Conservation (phyloP, 805 yeast genomes). For the Wickerhamomyces ciferrii region DNA sequence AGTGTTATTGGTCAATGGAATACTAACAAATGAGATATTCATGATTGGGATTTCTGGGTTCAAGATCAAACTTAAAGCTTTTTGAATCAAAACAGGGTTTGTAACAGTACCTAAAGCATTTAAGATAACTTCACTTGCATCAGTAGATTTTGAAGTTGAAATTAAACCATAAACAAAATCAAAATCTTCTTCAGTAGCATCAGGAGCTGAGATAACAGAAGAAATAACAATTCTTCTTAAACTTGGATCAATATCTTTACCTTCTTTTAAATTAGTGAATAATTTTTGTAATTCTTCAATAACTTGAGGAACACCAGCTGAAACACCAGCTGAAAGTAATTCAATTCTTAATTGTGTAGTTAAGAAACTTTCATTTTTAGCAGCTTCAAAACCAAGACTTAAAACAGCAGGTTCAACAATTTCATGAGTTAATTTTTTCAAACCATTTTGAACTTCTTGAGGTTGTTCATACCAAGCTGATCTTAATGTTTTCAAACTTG, state of each 20-base stretch:
- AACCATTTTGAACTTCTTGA: conserved; percentile 35
- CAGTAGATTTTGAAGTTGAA: conserved; percentile 50
- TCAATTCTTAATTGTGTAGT: conserved; percentile 61
- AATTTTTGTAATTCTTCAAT: conserved; percentile 37
- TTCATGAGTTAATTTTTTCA: conserved; percentile 44
- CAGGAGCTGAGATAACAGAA: conserved; percentile 56
- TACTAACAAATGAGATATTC: conserved; percentile 72
- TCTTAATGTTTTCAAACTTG: conserved; percentile 38
- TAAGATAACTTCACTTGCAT: conserved; percentile 65
- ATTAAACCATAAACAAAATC: conserved; percentile 55
- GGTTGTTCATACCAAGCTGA: conserved; percentile 52
- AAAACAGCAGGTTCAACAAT: conserved; percentile 50
- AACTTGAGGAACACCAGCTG: conserved; percentile 42
- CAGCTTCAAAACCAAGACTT: conserved; percentile 57
- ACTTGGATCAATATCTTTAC: conserved; percentile 62
- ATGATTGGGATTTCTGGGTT: conserved; percentile 58
- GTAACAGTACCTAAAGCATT: conserved; percentile 59
- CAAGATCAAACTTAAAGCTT: conserved; percentile 47
- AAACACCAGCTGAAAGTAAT: conserved; percentile 54
- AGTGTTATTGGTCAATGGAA: conserved; percentile 55
- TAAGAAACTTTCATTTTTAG: conserved; percentile 46
- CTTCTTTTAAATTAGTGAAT: conserved; percentile 47
- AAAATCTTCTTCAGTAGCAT: conserved; percentile 59
- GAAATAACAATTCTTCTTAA: conserved; percentile 64
- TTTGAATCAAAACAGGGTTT: conserved; percentile 43